These are phyloP conservation scores for Petunia secreta DNA, from an alignment of 257 asterid species.

Conservation along the genomic window DNA sequence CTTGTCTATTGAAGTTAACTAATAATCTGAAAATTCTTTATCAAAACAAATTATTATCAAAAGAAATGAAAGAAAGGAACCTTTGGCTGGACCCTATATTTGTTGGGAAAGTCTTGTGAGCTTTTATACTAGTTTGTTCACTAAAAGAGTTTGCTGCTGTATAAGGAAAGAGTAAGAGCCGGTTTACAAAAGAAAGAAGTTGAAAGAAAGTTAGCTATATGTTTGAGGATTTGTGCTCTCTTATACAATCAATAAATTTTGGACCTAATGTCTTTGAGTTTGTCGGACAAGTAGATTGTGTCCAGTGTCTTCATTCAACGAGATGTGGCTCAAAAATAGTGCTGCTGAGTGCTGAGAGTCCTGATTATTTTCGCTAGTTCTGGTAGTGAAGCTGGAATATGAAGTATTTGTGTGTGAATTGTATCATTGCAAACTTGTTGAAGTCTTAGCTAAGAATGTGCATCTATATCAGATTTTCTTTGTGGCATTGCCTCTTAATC, in stretches of 20 bases:
- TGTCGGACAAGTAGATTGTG: constrained; percentile 18
- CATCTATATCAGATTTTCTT: not conserved
- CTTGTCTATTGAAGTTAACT: constrained; percentile 12
- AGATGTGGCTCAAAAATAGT: not conserved
- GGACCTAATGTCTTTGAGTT: constrained; percentile 9
- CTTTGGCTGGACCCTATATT: constrained; percentile 1
- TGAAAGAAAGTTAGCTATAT: not conserved
- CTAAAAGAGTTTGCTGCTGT: constrained; percentile 4
- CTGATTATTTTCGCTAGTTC: constrained; percentile 7
- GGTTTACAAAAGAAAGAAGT: not conserved
- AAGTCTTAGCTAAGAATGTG: constrained; percentile 7
- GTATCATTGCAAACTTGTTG: not conserved
- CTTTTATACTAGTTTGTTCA: not conserved
- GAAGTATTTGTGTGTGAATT: constrained; percentile 17
- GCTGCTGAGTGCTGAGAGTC: not conserved
- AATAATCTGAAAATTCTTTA: not conserved
- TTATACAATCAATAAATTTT: not conserved
- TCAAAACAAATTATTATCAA: not conserved
- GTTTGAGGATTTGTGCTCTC: not conserved
- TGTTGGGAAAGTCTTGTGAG: constrained; percentile 18
- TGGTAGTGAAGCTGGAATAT: constrained; percentile 18
- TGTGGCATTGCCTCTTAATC: constrained; percentile 8
- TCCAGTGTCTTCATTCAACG: constrained; percentile 5
- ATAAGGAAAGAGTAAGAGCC: constrained; percentile 2
- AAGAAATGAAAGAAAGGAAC: not conserved